Evolutionary conservation across 805 yeast genomes (phyloP).

Genomic region (Spathaspora boniae): DNA sequence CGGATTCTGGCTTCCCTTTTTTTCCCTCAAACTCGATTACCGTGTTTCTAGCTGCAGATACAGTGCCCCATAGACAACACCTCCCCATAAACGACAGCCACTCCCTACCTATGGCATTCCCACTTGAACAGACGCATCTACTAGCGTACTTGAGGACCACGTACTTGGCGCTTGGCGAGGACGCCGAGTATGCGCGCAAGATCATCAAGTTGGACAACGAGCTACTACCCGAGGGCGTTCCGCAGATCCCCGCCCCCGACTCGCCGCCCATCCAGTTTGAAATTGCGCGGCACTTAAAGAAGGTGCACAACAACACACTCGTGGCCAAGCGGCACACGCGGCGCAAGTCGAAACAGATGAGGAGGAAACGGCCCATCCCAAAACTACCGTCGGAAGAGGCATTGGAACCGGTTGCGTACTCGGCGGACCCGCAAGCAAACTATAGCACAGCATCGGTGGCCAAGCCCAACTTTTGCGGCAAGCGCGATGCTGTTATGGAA

Average conservation of each 20-base stretch:
- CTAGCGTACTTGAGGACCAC: conserved; percentile 28
- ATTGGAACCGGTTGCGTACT: not conserved
- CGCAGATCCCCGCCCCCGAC: conserved; percentile 12
- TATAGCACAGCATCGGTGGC: not conserved
- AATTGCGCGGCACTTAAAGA: conserved; percentile 20
- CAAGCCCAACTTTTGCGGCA: not conserved
- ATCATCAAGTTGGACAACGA: conserved; percentile 15
- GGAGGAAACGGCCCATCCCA: too few species aligned
- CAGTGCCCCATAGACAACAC: too few species aligned
- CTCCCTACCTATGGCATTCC: conserved; percentile 43
- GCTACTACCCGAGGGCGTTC: not conserved
- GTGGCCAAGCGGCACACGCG: not conserved
- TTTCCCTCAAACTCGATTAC: too few species aligned
- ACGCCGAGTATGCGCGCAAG: conserved; percentile 19
- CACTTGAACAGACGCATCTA: conserved; percentile 28
- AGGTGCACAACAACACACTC: conserved; percentile 9
- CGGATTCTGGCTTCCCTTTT: too few species aligned
- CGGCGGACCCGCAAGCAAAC: not conserved
- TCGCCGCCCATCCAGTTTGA: conserved; percentile 34
- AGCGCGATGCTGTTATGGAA: not conserved
- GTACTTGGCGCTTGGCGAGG: conserved; percentile 21
- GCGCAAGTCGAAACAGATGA: conserved; percentile 3
- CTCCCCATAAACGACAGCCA: too few species aligned
- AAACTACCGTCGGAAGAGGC: not conserved
- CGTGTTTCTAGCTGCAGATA: too few species aligned